Conservation (phyloP, 805 yeast genomes). For the Osmozyma mogii region DNA sequence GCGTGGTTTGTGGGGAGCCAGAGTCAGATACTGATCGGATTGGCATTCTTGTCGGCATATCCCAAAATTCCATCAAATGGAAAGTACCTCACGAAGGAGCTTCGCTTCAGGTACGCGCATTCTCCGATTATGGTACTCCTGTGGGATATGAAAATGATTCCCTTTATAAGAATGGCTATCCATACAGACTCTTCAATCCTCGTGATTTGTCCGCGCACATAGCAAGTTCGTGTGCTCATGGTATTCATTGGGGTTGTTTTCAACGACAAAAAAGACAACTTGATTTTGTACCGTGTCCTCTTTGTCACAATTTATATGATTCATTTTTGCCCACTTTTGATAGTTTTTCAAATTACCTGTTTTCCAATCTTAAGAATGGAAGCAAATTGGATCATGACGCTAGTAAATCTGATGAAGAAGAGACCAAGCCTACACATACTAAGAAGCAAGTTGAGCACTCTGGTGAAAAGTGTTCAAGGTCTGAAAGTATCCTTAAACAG, state of each 20-base stretch:
- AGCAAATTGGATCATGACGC: slow-evolving; percentile 9
- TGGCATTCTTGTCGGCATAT: slow-evolving; percentile 50
- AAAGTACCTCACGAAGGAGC: slow-evolving; percentile 25
- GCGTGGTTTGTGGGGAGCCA: slow-evolving; percentile 19
- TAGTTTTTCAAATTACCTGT: background rate
- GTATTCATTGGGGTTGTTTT: slow-evolving; percentile 42
- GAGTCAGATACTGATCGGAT: slow-evolving; percentile 34
- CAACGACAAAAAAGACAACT: slow-evolving; percentile 12
- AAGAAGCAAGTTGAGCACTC: background rate
- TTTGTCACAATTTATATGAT: slow-evolving; percentile 41
- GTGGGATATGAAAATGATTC: slow-evolving; percentile 13
- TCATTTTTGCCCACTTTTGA: slow-evolving; percentile 37
- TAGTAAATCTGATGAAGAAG: slow-evolving; percentile 16
- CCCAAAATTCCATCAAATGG: slow-evolving; percentile 44
- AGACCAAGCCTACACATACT: slow-evolving; percentile 15
- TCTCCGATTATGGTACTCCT: slow-evolving; percentile 12
- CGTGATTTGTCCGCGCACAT: slow-evolving; percentile 16
- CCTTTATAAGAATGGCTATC: slow-evolving; percentile 4
- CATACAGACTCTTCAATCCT: background rate
- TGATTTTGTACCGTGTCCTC: slow-evolving; percentile 37
- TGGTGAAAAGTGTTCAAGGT: background rate
- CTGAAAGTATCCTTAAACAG: background rate
- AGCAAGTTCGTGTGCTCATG: slow-evolving; percentile 46
- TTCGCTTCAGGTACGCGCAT: slow-evolving; percentile 15
- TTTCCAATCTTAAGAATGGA: too few relatives aligned